Evolutionary conservation across 495 filamentous ascomycete genomes (phyloP).

Genomic region (Penicillium malachiteum): DNA sequence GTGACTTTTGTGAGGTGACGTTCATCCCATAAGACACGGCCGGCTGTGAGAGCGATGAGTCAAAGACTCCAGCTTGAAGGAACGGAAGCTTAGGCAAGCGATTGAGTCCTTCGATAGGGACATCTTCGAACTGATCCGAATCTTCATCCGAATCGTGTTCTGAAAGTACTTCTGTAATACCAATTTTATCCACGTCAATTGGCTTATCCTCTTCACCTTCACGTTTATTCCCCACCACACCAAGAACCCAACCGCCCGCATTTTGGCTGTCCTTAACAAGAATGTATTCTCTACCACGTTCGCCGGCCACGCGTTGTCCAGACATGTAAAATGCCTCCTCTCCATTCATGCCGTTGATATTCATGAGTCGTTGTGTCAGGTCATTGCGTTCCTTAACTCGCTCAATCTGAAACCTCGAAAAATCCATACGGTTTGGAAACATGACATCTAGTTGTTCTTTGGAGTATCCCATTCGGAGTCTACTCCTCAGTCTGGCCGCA

Average conservation of each 20-base stretch:
- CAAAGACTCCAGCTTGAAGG: constrained; percentile 38
- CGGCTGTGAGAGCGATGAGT: constrained; percentile 35
- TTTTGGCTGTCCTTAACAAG: constrained; percentile 92
- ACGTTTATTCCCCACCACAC: constrained; percentile 84
- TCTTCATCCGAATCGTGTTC: constrained; percentile 42
- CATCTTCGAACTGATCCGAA: constrained; percentile 83
- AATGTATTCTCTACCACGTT: constrained; percentile 90
- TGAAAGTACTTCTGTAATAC: constrained; percentile 45
- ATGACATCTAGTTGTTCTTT: constrained; percentile 94
- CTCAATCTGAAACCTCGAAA: constrained; percentile 94
- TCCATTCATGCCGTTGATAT: constrained; percentile 84
- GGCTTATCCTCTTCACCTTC: constrained; percentile 73
- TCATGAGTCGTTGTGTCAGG: constrained; percentile 93
- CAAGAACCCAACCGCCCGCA: constrained; percentile 95
- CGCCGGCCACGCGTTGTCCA: constrained; percentile 74
- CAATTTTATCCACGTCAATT: constrained; percentile 82
- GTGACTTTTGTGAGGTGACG: constrained; percentile 41
- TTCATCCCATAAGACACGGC: constrained; percentile 44
- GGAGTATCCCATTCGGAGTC: constrained; percentile 90
- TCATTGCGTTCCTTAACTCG: constrained; percentile 88
- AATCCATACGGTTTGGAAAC: constrained; percentile 98
- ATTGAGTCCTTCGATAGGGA: constrained; percentile 92
- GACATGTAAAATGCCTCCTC: constrained; percentile 66
- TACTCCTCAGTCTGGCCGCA: constrained; percentile 79
- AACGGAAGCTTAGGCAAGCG: constrained; percentile 68